These are phyloP conservation scores for Orbilia brochopaga DNA, from an alignment of 2,329 filamentous ascomycete species.

Conservation along the genomic window DNA sequence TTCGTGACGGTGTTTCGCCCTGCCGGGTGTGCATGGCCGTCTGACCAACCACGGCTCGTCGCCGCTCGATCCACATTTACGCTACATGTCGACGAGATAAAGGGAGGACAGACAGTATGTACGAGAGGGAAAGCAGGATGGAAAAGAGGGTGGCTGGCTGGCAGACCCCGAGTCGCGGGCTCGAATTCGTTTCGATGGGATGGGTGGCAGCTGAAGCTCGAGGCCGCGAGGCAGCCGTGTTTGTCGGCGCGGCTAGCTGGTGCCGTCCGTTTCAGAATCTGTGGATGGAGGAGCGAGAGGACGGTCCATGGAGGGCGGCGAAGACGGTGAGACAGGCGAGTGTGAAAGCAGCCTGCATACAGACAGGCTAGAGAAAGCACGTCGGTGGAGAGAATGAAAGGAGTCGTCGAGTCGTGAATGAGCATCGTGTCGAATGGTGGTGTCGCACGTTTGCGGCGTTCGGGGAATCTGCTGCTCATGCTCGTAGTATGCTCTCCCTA, in stretches of 20 bases:
- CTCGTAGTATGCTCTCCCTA: too few relatives aligned
- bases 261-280: constrained; percentile 4
- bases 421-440: too few relatives aligned
- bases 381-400: background rate
- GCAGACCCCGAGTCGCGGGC: too few relatives aligned
- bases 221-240: background rate
- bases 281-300: background rate
- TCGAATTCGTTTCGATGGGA: too few relatives aligned
- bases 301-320: background rate
- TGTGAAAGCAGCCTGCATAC: background rate
- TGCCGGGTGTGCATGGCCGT: background rate
- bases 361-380: background rate
- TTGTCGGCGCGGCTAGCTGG: constrained; percentile 1
- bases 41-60: constrained; percentile 2
- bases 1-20: background rate
- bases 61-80: background rate
- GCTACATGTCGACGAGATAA: background rate
- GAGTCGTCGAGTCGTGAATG: background rate
- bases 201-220: too few relatives aligned
- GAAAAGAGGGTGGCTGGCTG: constrained; percentile 1
- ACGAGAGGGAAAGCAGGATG: background rate
- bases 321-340: background rate
- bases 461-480: too few relatives aligned
- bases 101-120: background rate
- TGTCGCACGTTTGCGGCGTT: too few relatives aligned